These are phyloP conservation scores for Mallotus japonicus DNA, from an alignment of 441 rosid genomes.

Conservation along the genomic window DNA sequence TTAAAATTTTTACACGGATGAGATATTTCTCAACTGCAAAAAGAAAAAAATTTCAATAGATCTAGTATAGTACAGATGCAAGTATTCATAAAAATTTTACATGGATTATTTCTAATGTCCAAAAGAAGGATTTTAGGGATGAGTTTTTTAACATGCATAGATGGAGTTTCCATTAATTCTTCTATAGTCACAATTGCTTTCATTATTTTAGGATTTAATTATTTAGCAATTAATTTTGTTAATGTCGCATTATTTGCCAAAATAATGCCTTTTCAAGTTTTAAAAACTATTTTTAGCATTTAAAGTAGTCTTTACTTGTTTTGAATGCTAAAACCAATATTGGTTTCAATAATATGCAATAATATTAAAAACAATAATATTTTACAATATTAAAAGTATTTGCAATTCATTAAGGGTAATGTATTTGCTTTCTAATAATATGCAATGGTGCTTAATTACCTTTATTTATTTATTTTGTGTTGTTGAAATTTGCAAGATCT, in stretches of 20 bases:
- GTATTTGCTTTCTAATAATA: too few relatives aligned
- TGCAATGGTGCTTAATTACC: too few relatives aligned
- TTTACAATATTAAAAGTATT: too few relatives aligned
- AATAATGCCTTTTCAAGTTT: background rate
- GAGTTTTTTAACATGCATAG: background rate
- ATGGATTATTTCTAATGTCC: too few relatives aligned
- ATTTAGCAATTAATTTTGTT: background rate
- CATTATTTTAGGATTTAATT: background rate
- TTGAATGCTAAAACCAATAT: background rate
- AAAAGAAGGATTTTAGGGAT: background rate
- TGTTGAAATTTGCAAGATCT: too few relatives aligned
- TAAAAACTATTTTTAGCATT: background rate
- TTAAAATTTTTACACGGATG: background rate
- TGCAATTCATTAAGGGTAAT: too few relatives aligned
- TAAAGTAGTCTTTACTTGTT: background rate
- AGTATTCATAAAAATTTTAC: too few relatives aligned
- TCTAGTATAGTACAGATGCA: too few relatives aligned
- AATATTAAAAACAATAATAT: too few relatives aligned
- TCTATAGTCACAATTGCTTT: background rate
- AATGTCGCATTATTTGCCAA: background rate
- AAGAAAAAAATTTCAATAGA: background rate
- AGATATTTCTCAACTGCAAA: background rate
- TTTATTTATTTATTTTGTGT: too few relatives aligned
- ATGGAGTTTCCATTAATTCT: background rate
- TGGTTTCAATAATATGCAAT: background rate